Evolutionary conservation across 2,329 filamentous ascomycete genomes (phyloP).

Genomic region (Paecilomyces variotii): DNA sequence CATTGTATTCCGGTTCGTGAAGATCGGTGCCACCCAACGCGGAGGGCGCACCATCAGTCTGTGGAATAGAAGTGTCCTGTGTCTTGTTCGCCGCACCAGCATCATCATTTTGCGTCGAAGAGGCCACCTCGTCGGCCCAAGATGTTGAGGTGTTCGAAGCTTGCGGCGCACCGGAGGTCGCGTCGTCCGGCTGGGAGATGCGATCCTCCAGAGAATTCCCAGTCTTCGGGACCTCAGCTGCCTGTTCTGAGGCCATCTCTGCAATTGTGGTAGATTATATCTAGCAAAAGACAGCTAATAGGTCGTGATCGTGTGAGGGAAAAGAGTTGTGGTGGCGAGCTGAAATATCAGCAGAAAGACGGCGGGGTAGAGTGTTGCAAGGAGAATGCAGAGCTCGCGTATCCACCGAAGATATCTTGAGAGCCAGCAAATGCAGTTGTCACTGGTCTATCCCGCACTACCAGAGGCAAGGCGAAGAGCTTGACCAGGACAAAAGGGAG

Average conservation of each 20-base stretch:
- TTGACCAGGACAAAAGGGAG: background rate
- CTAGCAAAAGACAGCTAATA: background rate
- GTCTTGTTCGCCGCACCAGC: constrained; percentile 5
- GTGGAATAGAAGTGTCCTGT: constrained; percentile 12
- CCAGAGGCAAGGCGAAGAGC: background rate
- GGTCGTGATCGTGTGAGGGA: background rate
- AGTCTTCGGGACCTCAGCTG: constrained; percentile 16
- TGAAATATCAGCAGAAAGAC: background rate
- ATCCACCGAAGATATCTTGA: background rate
- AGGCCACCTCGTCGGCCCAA: constrained; percentile 36
- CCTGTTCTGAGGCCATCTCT: constrained; percentile 33
- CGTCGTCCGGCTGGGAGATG: constrained; percentile 35
- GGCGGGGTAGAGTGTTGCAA: background rate
- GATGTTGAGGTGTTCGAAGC: constrained; percentile 17
- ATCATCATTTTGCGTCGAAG: constrained; percentile 7
- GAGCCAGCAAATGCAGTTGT: background rate
- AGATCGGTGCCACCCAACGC: constrained; percentile 43
- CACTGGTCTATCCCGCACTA: background rate
- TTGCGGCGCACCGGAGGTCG: constrained; percentile 20
- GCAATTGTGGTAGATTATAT: background rate
- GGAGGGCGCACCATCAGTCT: constrained; percentile 34
- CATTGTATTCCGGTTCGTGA: constrained; percentile 71
- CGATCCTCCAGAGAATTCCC: constrained; percentile 41
- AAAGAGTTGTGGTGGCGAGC: background rate
- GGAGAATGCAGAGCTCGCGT: background rate